Conservation (phyloP, 1,284 basidiomycete species). For the Irpex lacteus region DNA sequence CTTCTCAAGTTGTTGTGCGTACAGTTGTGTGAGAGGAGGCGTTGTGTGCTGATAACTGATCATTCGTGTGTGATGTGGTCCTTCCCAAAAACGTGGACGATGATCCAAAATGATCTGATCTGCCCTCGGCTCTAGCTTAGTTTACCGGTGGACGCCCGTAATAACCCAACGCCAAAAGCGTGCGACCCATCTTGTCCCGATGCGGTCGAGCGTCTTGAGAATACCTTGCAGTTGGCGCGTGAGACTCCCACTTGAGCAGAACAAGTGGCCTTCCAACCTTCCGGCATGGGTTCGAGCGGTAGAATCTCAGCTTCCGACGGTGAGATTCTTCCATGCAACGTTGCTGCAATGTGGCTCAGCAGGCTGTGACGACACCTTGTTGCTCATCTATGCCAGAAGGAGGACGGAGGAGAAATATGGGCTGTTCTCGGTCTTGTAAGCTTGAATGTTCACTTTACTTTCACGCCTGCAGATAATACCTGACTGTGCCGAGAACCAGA, state of each 20-base stretch:
- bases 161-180: background rate
- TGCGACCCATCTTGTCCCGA: too few species aligned
- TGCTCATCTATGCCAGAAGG: background rate
- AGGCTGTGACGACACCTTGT: background rate
- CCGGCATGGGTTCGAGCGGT: background rate
- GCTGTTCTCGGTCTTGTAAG: background rate
- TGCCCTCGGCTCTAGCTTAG: background rate
- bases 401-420: background rate
- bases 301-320: background rate
- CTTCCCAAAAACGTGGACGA: background rate
- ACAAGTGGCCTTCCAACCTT: background rate
- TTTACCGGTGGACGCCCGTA: background rate
- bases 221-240: background rate
- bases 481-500: background rate
- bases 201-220: background rate
- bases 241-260: background rate
- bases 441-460: background rate
- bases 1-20: too few species aligned
- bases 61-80: too few species aligned
- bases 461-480: background rate
- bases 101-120: conserved; percentile 1
- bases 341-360: background rate
- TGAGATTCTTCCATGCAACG: background rate
- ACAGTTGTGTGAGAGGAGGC: too few species aligned
- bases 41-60: too few species aligned